Evolutionary conservation across 2,329 filamentous ascomycete species (phyloP), one percentile per base, ranked within the genome.

Genomic region (Colletotrichum camelliae): DNA sequence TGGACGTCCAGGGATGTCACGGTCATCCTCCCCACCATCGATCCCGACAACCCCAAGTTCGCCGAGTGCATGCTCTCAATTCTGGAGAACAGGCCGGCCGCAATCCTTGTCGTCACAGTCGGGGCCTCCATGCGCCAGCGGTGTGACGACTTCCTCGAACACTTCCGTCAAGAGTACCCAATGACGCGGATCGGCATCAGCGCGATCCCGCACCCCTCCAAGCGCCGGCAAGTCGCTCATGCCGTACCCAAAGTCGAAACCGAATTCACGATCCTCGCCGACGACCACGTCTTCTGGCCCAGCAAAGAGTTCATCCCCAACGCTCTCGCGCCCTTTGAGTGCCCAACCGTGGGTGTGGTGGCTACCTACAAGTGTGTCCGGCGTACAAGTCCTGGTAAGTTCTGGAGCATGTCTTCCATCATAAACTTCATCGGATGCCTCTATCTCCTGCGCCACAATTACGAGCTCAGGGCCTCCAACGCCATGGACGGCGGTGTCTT

Each of bases 391-490:
- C 77, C 77, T 0, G 80, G 81, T 5, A 35, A 81, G 2, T 52
- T 52, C 43, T 83, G 80, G 80, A 71, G 70, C 6, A 82, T 82
- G 70, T 35, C 43, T 1, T 83, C 82, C 0, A 82, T 88, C 68
- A 87, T 86, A 81, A 92, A 93, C 81, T 87, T 91, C 79, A 84
- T 93, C 21, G 91, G 89, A 0, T 88, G 88, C 35, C 81, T 87
- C n/a, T 93, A 93, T 79, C 87, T 93, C 1, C 87, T 90, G 78
- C 89, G 91, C 0, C 90, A 92, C 81, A 93, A 92, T 79, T 93
- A 89, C 80, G 91, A 93, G 79, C 89, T 91, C 68, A 86, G 88
- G 1, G 85, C 89, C 0, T 89, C 89, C 8, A 90, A 89, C 76
- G 84, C 87, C 8, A 83, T 93, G 12, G 91, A 93, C 72, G 90